Percentiles rank a stretch among this genome's conserved stretches.
Evolutionary conservation across 768 basidiomycete genomes (phyloP).

Genomic region (Tulasnella sp.): DNA sequence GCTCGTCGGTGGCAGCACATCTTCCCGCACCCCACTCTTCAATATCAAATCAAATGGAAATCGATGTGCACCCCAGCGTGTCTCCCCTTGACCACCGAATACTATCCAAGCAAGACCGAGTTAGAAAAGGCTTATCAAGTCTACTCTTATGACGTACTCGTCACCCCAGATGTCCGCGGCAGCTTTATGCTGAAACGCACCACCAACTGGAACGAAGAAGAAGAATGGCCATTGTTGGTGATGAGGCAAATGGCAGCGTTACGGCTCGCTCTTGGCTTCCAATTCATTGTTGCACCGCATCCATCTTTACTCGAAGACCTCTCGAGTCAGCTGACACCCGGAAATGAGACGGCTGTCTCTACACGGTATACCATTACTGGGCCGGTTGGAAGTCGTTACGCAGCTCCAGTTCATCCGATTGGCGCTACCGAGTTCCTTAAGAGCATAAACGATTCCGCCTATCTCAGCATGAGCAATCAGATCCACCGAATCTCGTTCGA

Average conservation of each 20-base stretch:
- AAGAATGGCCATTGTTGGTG: constrained; percentile 54
- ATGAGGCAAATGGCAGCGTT: constrained; percentile 95
- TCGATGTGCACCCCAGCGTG: constrained; percentile 80
- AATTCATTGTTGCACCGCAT: constrained; percentile 64
- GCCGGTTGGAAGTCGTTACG: constrained; percentile 43
- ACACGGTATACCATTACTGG: constrained; percentile 4
- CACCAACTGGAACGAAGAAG: constrained; percentile 41
- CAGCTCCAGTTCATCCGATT: constrained; percentile 43
- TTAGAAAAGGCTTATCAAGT: constrained; percentile 74
- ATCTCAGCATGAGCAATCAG: constrained; percentile 91
- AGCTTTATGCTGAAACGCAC: constrained; percentile 65
- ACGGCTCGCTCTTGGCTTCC: constrained; percentile 89
- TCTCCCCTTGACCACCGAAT: constrained; percentile 85
- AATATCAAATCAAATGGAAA: constrained; percentile 90
- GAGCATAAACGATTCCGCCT: constrained; percentile 47
- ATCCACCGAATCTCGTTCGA: constrained; percentile 90
- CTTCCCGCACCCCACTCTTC: constrained; percentile 65
- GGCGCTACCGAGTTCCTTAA: constrained; percentile 40
- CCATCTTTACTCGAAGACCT: background rate
- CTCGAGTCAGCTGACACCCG: background rate
- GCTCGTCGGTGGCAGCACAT: constrained; percentile 88
- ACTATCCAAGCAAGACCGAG: constrained; percentile 73
- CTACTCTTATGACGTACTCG: constrained; percentile 83
- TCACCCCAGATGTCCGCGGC: constrained; percentile 78
- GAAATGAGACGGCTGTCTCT: background rate